A percentile compares a stretch with the other conserved stretches of the same genome.
These are phyloP conservation scores for Microbotryum lychnidis-dioicae DNA, from an alignment of 1,284 basidiomycete genomes.

Conservation along the genomic window DNA sequence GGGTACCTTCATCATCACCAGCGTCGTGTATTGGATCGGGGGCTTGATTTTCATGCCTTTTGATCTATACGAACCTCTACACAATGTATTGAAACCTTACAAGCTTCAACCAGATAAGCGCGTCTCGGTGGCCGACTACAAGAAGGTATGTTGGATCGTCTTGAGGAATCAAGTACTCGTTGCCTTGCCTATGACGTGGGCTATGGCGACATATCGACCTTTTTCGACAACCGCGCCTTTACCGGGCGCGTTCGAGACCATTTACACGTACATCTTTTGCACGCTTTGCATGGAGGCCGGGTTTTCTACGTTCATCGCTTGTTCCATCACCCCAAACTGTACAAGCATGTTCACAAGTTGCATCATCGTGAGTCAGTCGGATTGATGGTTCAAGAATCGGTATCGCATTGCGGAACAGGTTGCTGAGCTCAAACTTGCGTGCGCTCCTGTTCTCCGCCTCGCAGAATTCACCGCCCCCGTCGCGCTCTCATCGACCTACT, in stretches of 20 bases:
- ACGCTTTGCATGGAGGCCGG: constrained; percentile 5
- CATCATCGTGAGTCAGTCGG: constrained; percentile 7
- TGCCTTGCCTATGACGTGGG: neutral
- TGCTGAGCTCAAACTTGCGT: no score
- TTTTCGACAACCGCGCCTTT: neutral
- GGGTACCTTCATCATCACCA: constrained; percentile 2
- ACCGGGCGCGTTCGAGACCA: neutral
- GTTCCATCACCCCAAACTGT: constrained; percentile 11
- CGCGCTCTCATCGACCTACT: constrained; percentile 23
- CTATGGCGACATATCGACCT: neutral
- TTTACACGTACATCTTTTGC: neutral
- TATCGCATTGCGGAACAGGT: no score
- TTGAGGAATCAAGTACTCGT: constrained; percentile 1
- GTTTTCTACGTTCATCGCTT: constrained; percentile 22
- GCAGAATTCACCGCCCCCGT: constrained; percentile 21
- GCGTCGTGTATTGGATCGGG: constrained; percentile 1
- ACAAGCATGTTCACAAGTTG: constrained; percentile 21
- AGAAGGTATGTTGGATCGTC: constrained; percentile 1
- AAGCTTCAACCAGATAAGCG: constrained; percentile 2
- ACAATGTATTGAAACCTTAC: neutral
- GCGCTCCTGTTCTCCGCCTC: no score
- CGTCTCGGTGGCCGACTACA: neutral
- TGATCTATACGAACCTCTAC: neutral
- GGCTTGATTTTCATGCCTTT: constrained; percentile 1
- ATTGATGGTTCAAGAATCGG: no score